A percentile compares a stretch with the other conserved stretches of the same genome.
Conservation (phyloP, 1,139 yeast species). For the Hyphopichia buzzinii region DNA sequence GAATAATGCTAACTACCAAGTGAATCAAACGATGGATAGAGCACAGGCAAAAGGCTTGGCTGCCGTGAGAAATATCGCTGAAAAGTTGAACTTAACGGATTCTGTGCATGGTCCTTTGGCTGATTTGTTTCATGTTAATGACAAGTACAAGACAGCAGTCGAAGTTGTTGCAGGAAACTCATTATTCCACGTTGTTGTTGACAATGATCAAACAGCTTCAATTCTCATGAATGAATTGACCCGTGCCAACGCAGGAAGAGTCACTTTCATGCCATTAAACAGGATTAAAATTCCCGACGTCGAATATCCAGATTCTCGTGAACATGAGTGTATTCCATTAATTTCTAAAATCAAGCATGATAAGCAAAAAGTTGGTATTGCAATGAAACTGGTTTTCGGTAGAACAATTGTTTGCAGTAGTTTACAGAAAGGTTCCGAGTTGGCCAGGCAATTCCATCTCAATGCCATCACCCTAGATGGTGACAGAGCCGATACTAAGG, state of each 20-base stretch:
- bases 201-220: constrained; percentile 81
- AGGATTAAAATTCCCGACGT: constrained; percentile 45
- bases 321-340: constrained; percentile 66
- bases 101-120: constrained; percentile 85
- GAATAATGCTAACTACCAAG: constrained; percentile 53
- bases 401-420: constrained; percentile 75
- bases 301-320: constrained; percentile 54
- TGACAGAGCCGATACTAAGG: constrained; percentile 79
- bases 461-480: constrained; percentile 90
- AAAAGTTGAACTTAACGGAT: constrained; percentile 49
- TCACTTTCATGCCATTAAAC: constrained; percentile 87
- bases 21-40: constrained; percentile 74
- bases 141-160: constrained; percentile 79
- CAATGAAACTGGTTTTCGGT: constrained; percentile 79
- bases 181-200: constrained; percentile 86
- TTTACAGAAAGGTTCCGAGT: constrained; percentile 64
- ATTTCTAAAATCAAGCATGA: constrained; percentile 68
- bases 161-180: constrained; percentile 89
- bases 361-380: constrained; percentile 50
- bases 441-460: constrained; percentile 60
- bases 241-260: constrained; percentile 75
- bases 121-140: constrained; percentile 76
- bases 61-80: constrained; percentile 61
- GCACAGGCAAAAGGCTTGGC: constrained; percentile 66
- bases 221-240: constrained; percentile 71